A percentile compares a stretch with the other conserved stretches of the same genome.
These are phyloP conservation scores for Cryphonectria japonica DNA, from an alignment of 2,329 filamentous ascomycete species.

Conservation along the genomic window DNA sequence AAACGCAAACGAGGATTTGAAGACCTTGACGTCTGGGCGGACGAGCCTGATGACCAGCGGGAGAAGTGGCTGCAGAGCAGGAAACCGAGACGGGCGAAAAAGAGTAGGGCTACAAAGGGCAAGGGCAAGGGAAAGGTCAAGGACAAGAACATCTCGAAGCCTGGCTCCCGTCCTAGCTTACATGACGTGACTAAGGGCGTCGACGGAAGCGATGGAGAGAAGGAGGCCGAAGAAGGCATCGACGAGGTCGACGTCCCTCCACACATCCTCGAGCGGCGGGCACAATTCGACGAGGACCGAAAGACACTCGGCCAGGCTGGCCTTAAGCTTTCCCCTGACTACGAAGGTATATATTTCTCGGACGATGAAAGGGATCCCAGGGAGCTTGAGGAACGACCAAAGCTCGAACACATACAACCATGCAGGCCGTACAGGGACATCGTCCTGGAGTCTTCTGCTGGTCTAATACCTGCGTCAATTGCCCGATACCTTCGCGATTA, in stretches of 20 bases:
- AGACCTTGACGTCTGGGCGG: conserved; percentile 35
- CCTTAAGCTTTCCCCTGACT: conserved; percentile 77
- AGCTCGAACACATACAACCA: conserved; percentile 66
- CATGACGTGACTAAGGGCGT: not conserved
- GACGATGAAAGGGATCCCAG: conserved; percentile 61
- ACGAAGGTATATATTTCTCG: conserved; percentile 74
- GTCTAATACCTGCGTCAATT: conserved; percentile 83
- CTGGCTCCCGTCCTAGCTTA: conserved; percentile 14
- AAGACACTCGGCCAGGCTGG: conserved; percentile 67
- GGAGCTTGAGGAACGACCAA: conserved; percentile 62
- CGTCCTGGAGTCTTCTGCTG: conserved; percentile 72
- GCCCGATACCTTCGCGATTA: conserved; percentile 93
- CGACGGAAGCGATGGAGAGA: conserved; percentile 23
- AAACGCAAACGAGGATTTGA: conserved; percentile 23
- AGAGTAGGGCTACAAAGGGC: conserved; percentile 49
- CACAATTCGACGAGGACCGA: conserved; percentile 67
- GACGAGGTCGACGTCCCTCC: conserved; percentile 63
- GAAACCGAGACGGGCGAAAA: conserved; percentile 50
- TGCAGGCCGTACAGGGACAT: conserved; percentile 76
- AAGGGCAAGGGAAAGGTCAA: conserved; percentile 34
- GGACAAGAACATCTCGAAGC: conserved; percentile 17
- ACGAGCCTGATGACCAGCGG: conserved; percentile 65
- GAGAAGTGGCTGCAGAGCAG: conserved; percentile 56
- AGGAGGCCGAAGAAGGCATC: conserved; percentile 35
- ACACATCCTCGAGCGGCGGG: conserved; percentile 71